These are phyloP conservation scores for Capsicum pubescens DNA, from an alignment of 257 asterid genomes.

Conservation along the genomic window DNA sequence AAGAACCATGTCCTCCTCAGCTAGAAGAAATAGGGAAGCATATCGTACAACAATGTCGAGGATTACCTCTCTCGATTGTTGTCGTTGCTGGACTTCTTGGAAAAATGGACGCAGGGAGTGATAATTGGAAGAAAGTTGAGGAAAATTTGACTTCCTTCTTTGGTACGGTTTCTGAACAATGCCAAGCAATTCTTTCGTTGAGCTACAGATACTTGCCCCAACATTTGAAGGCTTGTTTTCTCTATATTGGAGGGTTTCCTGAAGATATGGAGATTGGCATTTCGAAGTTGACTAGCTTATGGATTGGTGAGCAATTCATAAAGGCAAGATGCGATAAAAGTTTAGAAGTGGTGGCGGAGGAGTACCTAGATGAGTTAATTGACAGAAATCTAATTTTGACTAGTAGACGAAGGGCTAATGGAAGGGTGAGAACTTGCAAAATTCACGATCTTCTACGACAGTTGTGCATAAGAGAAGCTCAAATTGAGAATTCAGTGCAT, in stretches of 20 bases:
- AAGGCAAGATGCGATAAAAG: not conserved
- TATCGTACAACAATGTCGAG: no score
- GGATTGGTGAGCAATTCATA: constrained; percentile 35
- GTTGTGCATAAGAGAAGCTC: constrained; percentile 25
- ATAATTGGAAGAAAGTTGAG: not conserved
- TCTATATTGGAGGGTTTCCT: constrained; percentile 21
- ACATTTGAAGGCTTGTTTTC: constrained; percentile 30
- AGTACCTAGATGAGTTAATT: constrained; percentile 18
- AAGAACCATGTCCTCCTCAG: no score
- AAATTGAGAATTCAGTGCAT: not conserved
- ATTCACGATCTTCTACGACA: constrained; percentile 32
- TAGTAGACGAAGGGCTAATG: not conserved
- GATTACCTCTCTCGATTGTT: no score
- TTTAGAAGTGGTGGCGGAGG: constrained; percentile 23
- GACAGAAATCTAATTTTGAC: constrained; percentile 19
- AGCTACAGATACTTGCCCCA: constrained; percentile 29
- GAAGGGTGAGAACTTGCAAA: constrained; percentile 16
- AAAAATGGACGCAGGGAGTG: not conserved
- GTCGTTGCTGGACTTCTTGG: no score
- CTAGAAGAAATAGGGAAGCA: no score
- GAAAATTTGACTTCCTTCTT: not conserved
- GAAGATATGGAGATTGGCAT: constrained; percentile 12
- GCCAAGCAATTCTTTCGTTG: constrained; percentile 17
- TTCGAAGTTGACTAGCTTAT: not conserved
- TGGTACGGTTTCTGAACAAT: not conserved